Evolutionary conservation across 2,329 filamentous ascomycete genomes (phyloP), one percentile per base, ranked within the genome.

Genomic region (Pseudocercospora fijiensis): DNA sequence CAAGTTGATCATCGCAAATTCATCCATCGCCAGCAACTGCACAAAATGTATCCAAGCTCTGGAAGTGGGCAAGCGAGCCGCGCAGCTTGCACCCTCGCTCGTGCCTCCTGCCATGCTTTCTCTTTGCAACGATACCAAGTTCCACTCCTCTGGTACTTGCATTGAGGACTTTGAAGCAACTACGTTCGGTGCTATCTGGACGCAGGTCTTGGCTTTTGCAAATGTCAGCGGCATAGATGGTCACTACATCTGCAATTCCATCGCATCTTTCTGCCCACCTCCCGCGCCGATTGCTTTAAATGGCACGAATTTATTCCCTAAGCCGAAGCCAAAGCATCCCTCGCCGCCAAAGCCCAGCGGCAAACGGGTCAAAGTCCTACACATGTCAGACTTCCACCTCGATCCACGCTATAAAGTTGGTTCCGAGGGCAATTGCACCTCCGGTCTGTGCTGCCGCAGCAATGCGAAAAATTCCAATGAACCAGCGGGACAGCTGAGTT

Each of bases 111-210:
- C 83, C 20, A 78, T 87, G 77, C 74, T 85, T 3, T 74, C 75
- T 1, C 73, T 86, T 1, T 87, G 85, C 73, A 77, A 82, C 65
- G 71, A 74, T 11, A 83, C 79, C 10, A 69, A 74, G 6, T 83
- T 84, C 62, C 72, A 77, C n/a, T 78, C 79, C 0, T 80, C 82
- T 64, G 69, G 74, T 10, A 78, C 78, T 0, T 87, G 85, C 68
- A 75, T 79, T 58, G 75, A 78, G 22, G 78, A 78, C 47, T 87
- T 82, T 63, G 75, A 78, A 1, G 77, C 79, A 2, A 73, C 76
- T 16, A 82, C 76, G 16, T 84, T 82, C 65, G 85, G 85, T 18
- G 80, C 82, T 0, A 78, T 84, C 60, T 86, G 83, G 84, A 84
- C 84, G 4, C 85, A 87, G 68, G 77, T 87, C 1, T 74, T 87